Evolutionary conservation across 2,329 filamentous ascomycete species (phyloP), one percentile per base, ranked within the genome.

Genomic region (Ophiostoma australiae): DNA sequence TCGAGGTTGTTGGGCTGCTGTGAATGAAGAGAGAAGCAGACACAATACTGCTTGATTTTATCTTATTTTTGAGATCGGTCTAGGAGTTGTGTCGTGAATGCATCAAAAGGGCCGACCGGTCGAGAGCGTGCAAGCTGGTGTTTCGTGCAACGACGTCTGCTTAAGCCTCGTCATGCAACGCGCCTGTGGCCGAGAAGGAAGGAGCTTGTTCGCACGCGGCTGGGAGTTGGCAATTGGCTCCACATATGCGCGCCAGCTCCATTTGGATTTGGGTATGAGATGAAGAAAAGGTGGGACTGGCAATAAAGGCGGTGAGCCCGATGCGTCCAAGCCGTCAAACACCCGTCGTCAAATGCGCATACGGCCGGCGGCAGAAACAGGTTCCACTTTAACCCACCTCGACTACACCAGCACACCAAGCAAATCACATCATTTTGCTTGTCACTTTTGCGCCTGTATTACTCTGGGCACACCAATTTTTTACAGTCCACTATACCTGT

Each of bases 131-230:
- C 15, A 67, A 20, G n/a, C 63, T 67, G 31, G 20, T 17, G 8
- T 13, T 58, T 58, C 11, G n/a, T 58, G 23, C 52, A 13, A 13
- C 10, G 52, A 31, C 23, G 23, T 58, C 52, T 58, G 52, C 52
- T 58, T 58, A 13, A 58, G 52, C 52, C 52, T 67, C 37, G 33
- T 37, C 63, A 39, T 41, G 13, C 39, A 27, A 68, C 66, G 66
- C 66, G 66, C 66, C 39, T 44, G 52, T 58, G 15, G 44, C 61
- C 10, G 52, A 15, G n/a, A 58, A 58, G 52, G 52, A 58, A 68
- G 69, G 69, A 70, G 69, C 69, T 70, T 65, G 44, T 67, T 55
- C 44, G 5, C 48, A 70, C 65, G 69, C 65, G 69, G 65, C 69
- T 68, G 65, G 20, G 23, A 23, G 39, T 58, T 68, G 66, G 66